A percentile compares a stretch with the other conserved stretches of the same genome.
These are phyloP conservation scores for Spencermartinsiella ligniputridi DNA, from an alignment of 1,139 yeast species.

Conservation along the genomic window DNA sequence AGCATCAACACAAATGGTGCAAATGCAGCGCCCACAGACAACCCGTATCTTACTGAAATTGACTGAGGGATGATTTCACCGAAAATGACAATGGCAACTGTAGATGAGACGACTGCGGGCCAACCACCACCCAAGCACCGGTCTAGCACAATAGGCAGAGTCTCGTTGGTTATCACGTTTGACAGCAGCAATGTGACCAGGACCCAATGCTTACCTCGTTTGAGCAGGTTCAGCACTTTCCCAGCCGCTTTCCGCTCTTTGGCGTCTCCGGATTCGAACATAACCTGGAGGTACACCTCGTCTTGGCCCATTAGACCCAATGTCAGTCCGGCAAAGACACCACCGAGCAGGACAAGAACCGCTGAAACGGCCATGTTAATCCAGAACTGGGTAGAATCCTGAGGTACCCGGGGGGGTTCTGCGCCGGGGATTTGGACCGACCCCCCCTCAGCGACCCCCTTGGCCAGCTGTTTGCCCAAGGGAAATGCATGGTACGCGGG, in stretches of 20 bases:
- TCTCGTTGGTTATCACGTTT: slow-evolving; percentile 92
- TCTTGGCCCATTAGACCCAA: slow-evolving; percentile 97
- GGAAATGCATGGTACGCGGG: slow-evolving; percentile 12
- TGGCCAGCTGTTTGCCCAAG: not conserved
- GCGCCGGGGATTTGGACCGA: slow-evolving; percentile 3
- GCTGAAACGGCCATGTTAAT: slow-evolving; percentile 56
- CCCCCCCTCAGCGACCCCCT: not conserved
- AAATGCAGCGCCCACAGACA: slow-evolving; percentile 85
- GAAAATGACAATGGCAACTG: slow-evolving; percentile 87
- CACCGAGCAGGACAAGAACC: slow-evolving; percentile 77
- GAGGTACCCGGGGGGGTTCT: slow-evolving; percentile 6
- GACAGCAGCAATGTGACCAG: slow-evolving; percentile 74
- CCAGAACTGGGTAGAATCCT: slow-evolving; percentile 40
- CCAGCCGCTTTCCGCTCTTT: slow-evolving; percentile 66
- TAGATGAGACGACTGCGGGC: slow-evolving; percentile 92
- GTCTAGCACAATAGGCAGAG: slow-evolving; percentile 90
- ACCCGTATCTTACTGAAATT: slow-evolving; percentile 85
- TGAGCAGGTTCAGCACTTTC: slow-evolving; percentile 66
- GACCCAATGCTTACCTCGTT: slow-evolving; percentile 96
- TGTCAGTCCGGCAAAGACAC: slow-evolving; percentile 94
- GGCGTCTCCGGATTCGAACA: slow-evolving; percentile 44
- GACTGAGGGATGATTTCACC: slow-evolving; percentile 98
- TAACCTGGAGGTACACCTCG: slow-evolving; percentile 64
- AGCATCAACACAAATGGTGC: slow-evolving; percentile 80
- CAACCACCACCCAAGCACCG: slow-evolving; percentile 94